Base-by-base conservation (phyloP, 2,329 filamentous ascomycete species). In the Colletotrichum higginsianum region DNA sequence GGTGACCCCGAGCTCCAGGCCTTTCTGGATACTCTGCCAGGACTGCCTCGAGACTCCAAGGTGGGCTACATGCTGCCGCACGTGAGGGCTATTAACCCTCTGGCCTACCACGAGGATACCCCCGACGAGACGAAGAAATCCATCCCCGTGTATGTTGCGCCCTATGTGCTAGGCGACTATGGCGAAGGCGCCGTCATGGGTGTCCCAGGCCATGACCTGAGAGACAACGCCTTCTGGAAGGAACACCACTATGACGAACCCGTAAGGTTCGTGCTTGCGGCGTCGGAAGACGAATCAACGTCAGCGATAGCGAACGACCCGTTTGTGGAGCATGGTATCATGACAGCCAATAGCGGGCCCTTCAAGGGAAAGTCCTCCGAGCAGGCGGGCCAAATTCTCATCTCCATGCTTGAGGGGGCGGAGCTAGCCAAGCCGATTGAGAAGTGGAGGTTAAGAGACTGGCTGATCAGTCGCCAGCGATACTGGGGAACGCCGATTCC, bases 401-500 rank as follows among this genome's bases (percentile, higher is more conserved):
- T 94, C 21, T 78, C 83, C 44, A 81, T 88, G 75, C 86, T 92
- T 2, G 82, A 88, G 72, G 81, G 84, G 3, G 87, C 88, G 6
- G 82, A 85, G 1, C 83, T 90, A n/a, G 93, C 90, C 12, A 85
- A 89, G 67, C 80, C 84, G n/a, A 85, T 89, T 11, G 90, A 93
- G 71, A 93, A 90, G 73, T 97, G 94, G 94, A 90, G 93, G 62
- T 86, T 98, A 35, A 87, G 94, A 71, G 95, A 98, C 81, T 98
- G 95, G 95, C 85, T 98, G 67, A 92, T 98, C 76, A 97, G 94
- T 79, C 90, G 95, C n/a, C 95, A 98, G 81, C 87, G 95, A 74
- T 97, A 97, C 79, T 98, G 95, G 95, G 95, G 95, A 16, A 90
- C 94, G 0, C 95, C 95, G 0, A 97, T 98, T 64, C 95, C 95